Conservation (phyloP, 108 stramenopile genomes). For the Nitzschia sp. region DNA sequence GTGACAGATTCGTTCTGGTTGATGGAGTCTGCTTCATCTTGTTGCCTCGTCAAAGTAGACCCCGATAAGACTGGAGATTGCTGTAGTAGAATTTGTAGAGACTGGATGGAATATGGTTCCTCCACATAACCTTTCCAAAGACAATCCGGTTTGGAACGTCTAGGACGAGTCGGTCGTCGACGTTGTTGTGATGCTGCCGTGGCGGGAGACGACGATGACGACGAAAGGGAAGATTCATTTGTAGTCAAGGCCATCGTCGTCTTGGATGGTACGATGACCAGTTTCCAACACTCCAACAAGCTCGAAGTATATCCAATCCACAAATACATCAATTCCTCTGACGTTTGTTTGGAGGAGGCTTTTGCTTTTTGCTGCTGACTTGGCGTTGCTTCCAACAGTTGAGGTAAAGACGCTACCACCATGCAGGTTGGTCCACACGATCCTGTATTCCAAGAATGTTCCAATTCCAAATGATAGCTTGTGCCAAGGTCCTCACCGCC, state of each 20-base stretch:
- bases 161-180: not conserved
- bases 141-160: not conserved
- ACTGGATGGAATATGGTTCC: not conserved
- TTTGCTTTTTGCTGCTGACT: not conserved
- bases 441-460: constrained; percentile 10
- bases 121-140: not conserved
- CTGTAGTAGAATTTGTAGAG: not conserved
- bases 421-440: constrained; percentile 7
- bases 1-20: not conserved
- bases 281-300: not conserved
- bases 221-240: not conserved
- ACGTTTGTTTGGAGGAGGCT: not conserved
- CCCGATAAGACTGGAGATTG: not conserved
- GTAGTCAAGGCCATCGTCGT: not conserved
- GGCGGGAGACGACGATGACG: not conserved
- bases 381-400: not conserved
- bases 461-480: not conserved
- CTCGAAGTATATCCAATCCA: constrained; percentile 2
- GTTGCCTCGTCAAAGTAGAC: not conserved
- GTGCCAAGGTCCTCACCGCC: too few species aligned
- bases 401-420: not conserved
- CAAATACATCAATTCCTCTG: not conserved
- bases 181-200: not conserved
- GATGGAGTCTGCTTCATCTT: not conserved
- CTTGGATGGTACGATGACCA: not conserved